Evolutionary conservation across 306 rosid species (phyloP), one percentile per base, ranked within the genome.

Genomic region (Dicorynia guianensis): DNA sequence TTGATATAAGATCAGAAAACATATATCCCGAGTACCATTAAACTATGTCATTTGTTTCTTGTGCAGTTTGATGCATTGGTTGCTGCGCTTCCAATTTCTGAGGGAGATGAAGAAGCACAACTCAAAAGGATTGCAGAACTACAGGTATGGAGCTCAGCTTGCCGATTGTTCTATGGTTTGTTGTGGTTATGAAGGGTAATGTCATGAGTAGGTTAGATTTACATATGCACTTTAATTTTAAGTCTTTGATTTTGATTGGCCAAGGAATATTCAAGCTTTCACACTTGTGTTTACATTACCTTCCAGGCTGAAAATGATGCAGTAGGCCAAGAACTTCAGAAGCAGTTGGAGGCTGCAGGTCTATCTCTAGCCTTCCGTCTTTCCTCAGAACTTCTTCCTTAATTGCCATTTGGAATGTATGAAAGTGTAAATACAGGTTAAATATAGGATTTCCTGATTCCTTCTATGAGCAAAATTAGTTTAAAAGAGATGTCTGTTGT

Each of bases 261-360:
- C 40, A 49, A 14, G 33, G 52, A 18, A 43, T 52, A 54, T 75
- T 44, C 5, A n/a, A 57, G 11, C 39, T 52, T 20, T 64, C 49
- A 67, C 40, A 59, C 69, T 53, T 44, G 69, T 69, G 4, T 66
- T 65, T 50, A 62, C 38, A 61, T 75, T 55, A 43, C 47, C 60
- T 40, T 75, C 8, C 81, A 94, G 98, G 97, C 91, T 75, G 97
- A 94, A 79, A 94, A 91, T 76, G 97, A 91, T 63, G 84, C 77
- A 19, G 76, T 87, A 6, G 97, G 97, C 57, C 91, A 88, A 77
- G 98, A 94, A 80, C 96, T 91, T 66, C 97, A 91, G 80, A 90
- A 80, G 84, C 97, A 94, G 74, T 79, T 94, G 70, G 96, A 94
- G 83, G 96, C 98, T 50, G 97, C 98, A 81, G 98, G 98, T 91